Evolutionary conservation across 2,329 filamentous ascomycete species (phyloP).

Genomic region (Botrytis byssoidea): DNA sequence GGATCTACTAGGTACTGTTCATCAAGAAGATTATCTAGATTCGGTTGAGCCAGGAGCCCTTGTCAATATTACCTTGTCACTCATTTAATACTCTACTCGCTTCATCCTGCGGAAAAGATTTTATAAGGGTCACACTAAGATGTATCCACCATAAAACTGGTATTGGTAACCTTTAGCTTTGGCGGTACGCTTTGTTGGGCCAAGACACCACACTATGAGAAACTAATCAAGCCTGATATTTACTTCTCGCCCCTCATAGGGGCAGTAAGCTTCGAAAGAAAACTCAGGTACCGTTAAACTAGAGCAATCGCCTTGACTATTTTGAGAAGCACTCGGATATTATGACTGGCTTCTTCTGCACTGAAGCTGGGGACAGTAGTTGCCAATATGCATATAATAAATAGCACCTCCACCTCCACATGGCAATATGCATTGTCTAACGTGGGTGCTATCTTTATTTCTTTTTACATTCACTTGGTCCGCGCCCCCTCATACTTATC

Average conservation of each 20-base stretch:
- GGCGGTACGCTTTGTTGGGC: not conserved
- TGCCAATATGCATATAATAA: slow-evolving; percentile 7
- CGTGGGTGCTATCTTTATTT: not conserved
- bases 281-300: not conserved
- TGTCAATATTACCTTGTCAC: not conserved
- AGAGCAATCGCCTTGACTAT: not conserved
- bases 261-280: not conserved
- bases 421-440: not conserved
- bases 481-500: not conserved
- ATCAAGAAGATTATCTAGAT: not conserved
- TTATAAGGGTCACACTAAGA: not conserved
- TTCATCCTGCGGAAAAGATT: not conserved
- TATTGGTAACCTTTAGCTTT: not conserved
- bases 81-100: not conserved
- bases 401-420: not conserved
- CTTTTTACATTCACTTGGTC: not conserved
- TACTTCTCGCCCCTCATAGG: not conserved
- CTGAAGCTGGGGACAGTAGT: not conserved
- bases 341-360: not conserved
- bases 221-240: not conserved
- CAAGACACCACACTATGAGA: not conserved
- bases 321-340: not conserved
- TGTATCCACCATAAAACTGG: not conserved
- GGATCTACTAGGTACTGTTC: not conserved
- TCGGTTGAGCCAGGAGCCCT: not conserved